Conservation (phyloP, 1,139 yeast genomes). For the Casaregolazyma lundiana region DNA sequence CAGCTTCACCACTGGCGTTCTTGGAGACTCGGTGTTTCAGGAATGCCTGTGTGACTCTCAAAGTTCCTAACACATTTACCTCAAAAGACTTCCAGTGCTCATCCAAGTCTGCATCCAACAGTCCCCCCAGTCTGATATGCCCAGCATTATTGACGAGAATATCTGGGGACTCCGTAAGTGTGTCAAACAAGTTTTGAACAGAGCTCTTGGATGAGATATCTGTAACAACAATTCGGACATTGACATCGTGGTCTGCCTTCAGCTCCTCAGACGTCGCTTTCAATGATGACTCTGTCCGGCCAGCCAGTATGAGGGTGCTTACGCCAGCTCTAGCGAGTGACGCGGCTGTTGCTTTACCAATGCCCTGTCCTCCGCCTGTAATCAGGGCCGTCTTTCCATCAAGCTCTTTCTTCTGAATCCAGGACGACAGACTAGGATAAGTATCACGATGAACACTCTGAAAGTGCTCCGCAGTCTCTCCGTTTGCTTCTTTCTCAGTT, state of each 20-base stretch:
- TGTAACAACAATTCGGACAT: background rate
- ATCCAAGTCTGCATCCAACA: background rate
- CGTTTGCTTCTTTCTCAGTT: no score
- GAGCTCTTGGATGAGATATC: background rate
- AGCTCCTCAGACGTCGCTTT: background rate
- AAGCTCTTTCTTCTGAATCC: background rate
- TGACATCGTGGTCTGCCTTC: background rate
- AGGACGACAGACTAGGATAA: background rate
- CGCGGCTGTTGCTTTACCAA: constrained; percentile 4
- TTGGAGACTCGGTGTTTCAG: constrained; percentile 6
- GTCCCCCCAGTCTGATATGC: background rate
- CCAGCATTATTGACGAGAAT: background rate
- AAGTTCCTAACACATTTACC: constrained; percentile 3
- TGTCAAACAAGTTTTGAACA: background rate
- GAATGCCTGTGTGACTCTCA: constrained; percentile 2
- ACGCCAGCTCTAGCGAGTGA: constrained; percentile 8
- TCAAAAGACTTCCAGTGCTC: background rate
- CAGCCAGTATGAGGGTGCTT: background rate
- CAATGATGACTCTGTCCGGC: constrained; percentile 4
- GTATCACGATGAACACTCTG: background rate
- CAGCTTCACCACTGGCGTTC: background rate
- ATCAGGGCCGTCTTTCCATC: constrained; percentile 6
- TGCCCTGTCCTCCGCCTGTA: constrained; percentile 9
- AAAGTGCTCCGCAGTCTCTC: no score
- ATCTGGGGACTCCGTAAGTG: background rate